phyloP scores from a whole-genome alignment of 1,139 yeast species.

The Chernovozyma sophiae-reginae region DNA sequence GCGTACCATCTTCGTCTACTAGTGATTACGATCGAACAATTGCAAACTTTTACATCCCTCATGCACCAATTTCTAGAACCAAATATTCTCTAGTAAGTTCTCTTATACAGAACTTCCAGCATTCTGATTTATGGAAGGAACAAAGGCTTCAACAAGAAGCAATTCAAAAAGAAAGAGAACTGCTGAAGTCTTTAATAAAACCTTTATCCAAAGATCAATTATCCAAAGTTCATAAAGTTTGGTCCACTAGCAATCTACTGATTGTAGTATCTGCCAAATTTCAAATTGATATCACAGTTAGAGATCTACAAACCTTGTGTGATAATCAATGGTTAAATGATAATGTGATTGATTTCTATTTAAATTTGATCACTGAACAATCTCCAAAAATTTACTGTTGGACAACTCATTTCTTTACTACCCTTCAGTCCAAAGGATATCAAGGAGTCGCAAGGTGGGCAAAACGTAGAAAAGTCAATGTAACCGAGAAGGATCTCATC shows the following conservation, averaged over 20 bases:
- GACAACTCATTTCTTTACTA: slow-evolving; percentile 84
- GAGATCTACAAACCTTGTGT: slow-evolving; percentile 68
- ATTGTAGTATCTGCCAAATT: slow-evolving; percentile 24
- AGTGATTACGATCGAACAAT: slow-evolving; percentile 1
- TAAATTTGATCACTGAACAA: slow-evolving; percentile 49
- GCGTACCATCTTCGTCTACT: no score
- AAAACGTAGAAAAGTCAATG: slow-evolving; percentile 69
- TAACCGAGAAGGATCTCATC: slow-evolving; percentile 58
- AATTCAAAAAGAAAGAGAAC: slow-evolving; percentile 4
- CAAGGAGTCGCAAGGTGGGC: slow-evolving; percentile 87
- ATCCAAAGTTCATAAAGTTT: slow-evolving; percentile 18
- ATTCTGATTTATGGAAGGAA: slow-evolving; percentile 1
- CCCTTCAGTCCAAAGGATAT: slow-evolving; percentile 69
- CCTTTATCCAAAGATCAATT: slow-evolving; percentile 17
- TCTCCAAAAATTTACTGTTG: slow-evolving; percentile 57
- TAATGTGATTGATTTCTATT: slow-evolving; percentile 79
- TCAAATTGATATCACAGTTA: slow-evolving; percentile 55
- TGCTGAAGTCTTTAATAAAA: background rate
- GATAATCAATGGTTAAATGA: slow-evolving; percentile 88
- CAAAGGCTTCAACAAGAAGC: background rate
- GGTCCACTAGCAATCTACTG: slow-evolving; percentile 18
- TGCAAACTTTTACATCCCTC: slow-evolving; percentile 6
- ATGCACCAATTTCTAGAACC: slow-evolving; percentile 1
- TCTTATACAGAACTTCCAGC: slow-evolving; percentile 1
- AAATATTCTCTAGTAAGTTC: slow-evolving; percentile 5